Evolutionary conservation across 2,329 filamentous ascomycete genomes (phyloP), one percentile per base, ranked within the genome.

Genomic region (Monilinia fructigena): DNA sequence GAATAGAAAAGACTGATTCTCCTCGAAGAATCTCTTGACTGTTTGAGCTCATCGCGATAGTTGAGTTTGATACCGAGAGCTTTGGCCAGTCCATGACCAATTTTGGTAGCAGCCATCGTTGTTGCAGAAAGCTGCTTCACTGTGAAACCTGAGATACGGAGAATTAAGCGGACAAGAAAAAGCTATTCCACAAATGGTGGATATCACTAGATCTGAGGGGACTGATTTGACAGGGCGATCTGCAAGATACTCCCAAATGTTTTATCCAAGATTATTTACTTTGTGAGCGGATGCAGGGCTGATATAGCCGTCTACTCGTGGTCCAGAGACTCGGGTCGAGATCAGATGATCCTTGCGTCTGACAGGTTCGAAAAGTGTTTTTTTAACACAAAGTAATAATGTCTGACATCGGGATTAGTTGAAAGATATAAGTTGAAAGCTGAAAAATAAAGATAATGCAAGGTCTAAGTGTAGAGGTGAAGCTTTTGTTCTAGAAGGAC

Each of bases 61-160:
- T 91, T 82, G 42, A 96, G 80, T 77, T 95, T 91, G 82, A 97
- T 96, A 67, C 91, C 89, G 47, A 97, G 82, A 68, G 82, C 83
- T 77, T 92, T 95, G 76, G 93, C 93, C 77, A 96, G 78, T 72
- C 82, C 81, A 74, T 89, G 89, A 78, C 92, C 90, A 70, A 90
- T 72, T 77, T 89, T 88, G 72, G 83, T 73, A 16, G 72, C 68
- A 28, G 72, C 68, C 72, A 74, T 74, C 14, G 31, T 66, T 66
- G 35, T 66, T 66, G 40, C 20, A 52, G 7, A 40, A n/a, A 12
- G 50, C 40, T 31, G 16, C 63, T 65, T 35, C 18, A 35, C 45
- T 38, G 35, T 61, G 63, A 61, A 35, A 65, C 28, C 38, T 45
- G 55, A 61, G 56, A 60, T 35, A 7, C 58, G 35, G 38, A 65